phyloP scores from a whole-genome alignment of 1,284 basidiomycete species.

The Leccinum pachyderme region DNA sequence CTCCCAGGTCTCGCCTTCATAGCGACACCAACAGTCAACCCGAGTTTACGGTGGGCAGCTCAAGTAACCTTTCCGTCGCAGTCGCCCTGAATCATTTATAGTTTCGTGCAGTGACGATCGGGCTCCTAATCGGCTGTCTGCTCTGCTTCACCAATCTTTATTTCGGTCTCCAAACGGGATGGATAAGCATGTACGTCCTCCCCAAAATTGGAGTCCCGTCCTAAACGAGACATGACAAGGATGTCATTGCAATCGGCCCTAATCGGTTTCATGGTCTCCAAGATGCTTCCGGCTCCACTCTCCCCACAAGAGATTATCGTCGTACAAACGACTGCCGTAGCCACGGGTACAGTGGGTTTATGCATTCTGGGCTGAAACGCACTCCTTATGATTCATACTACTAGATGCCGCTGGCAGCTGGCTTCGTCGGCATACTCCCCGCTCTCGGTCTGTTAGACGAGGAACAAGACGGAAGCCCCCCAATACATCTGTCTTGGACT shows the following conservation, averaged over 20 bases:
- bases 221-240: slow-evolving; percentile 45
- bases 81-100: slow-evolving; percentile 3
- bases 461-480: slow-evolving; percentile 72
- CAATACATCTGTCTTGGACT: slow-evolving; percentile 73
- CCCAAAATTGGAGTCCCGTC: background rate
- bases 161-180: slow-evolving; percentile 76
- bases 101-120: slow-evolving; percentile 51
- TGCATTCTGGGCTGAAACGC: background rate
- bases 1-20: slow-evolving; percentile 9
- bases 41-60: slow-evolving; percentile 31
- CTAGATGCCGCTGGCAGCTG: slow-evolving; percentile 87
- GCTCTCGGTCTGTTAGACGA: slow-evolving; percentile 79
- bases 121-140: slow-evolving; percentile 68
- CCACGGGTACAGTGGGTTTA: slow-evolving; percentile 68
- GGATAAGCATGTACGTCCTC: slow-evolving; percentile 64
- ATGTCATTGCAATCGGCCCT: slow-evolving; percentile 95
- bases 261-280: slow-evolving; percentile 86
- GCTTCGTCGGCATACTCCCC: slow-evolving; percentile 93
- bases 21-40: slow-evolving; percentile 5
- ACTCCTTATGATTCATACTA: slow-evolving; percentile 1
- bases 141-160: slow-evolving; percentile 77
- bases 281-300: slow-evolving; percentile 69
- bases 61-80: background rate
- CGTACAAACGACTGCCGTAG: slow-evolving; percentile 93
- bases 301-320: slow-evolving; percentile 91